Evolutionary conservation across 176 grass and related monocot genomes (phyloP), one percentile per base, ranked within the genome.

Genomic region (Triticum aestivum): DNA sequence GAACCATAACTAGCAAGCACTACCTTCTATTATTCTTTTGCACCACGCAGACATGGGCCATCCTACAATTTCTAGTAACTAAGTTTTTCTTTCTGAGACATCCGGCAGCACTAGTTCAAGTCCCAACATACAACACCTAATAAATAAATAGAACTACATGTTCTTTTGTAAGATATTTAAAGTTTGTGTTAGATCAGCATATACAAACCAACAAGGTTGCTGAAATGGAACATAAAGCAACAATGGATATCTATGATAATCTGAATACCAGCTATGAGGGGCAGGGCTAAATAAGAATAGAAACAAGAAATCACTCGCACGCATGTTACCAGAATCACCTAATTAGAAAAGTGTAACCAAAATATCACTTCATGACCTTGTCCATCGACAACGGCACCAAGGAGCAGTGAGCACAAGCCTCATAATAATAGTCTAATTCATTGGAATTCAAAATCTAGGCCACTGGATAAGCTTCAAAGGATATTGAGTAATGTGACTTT

Each of bases 401-500:
- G 4, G 26, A 76, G 47, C 74, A 33, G 74, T 77, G 87, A 91
- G 47, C 21, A 47, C n/a, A 87, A 45, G 15, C 3, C 13, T 8
- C n/a, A 68, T 69, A 58, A 67, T 77, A 78, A 66, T 77, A 70
- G 10, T 79, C n/a, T 54, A 70, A 23, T 79, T 56, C 15, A 86
- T 41, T 26, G 9, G 33, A 79, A 79, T 70, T 79, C 47, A 42
- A 86, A 79, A 68, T 59, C 17, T 42, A 58, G 56, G 64, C 47
- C 49, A 44, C 24, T 79, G 39, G 21, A 79, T 37, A 54, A 69
- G 81, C 14, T 79, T 76, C 58, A 73, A 70, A 39, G 9, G 47
- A 77, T 81, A 88, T 15, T 77, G 51, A 58, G 59, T 70, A 73
- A 65, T 21, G 41, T 13, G n/a, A 79, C 56, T 76, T 81, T 85